Conservation (phyloP, 148 eudicot genomes). For the Cornus kousa region DNA sequence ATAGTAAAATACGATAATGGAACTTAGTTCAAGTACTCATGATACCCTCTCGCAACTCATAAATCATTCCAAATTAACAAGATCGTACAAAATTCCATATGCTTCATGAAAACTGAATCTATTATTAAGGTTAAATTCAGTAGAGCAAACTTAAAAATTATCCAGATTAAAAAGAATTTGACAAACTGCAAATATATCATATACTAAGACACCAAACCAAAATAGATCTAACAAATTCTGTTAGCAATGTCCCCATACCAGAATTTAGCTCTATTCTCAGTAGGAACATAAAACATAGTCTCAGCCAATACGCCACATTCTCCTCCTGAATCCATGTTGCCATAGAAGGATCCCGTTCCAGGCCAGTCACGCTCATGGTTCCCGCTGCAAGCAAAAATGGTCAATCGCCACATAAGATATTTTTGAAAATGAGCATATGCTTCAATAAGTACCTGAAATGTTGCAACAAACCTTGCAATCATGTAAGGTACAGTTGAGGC, state of each 20-base stretch:
- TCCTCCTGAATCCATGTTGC: constrained; percentile 72
- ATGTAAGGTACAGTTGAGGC: constrained; percentile 74
- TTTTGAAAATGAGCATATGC: background rate
- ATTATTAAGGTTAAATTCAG: too few relatives aligned
- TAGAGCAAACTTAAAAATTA: too few relatives aligned
- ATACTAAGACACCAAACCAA: constrained; percentile 1
- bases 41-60: too few relatives aligned
- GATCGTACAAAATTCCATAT: too few relatives aligned
- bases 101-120: too few relatives aligned
- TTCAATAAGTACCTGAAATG: background rate
- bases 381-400: constrained; percentile 45
- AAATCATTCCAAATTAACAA: too few relatives aligned
- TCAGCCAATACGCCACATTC: constrained; percentile 85
- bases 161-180: background rate
- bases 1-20: too few relatives aligned
- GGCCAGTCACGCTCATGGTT: constrained; percentile 96
- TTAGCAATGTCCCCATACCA: constrained; percentile 40
- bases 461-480: constrained; percentile 57
- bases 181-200: background rate
- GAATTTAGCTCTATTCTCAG: constrained; percentile 75
- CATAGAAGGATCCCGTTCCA: constrained; percentile 70
- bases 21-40: too few relatives aligned
- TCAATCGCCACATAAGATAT: background rate
- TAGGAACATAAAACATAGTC: constrained; percentile 75
- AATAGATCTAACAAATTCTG: too few relatives aligned